A percentile compares a stretch with the other conserved stretches of the same genome.
Conservation (phyloP, 495 filamentous ascomycete genomes). For the Aspergillus sparsus region DNA sequence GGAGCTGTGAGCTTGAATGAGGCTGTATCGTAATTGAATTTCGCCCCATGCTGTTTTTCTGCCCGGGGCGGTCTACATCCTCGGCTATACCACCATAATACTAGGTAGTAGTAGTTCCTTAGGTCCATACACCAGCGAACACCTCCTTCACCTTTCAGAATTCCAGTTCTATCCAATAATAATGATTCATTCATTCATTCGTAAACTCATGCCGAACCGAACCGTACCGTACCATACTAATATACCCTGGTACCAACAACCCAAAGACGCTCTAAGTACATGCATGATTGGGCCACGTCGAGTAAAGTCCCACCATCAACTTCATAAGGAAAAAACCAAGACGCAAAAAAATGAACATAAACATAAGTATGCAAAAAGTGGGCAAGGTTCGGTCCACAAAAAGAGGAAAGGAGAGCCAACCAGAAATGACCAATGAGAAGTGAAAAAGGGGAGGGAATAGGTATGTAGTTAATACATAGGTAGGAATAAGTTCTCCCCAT, state of each 20-base stretch:
- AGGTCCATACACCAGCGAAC: no score
- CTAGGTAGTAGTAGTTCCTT: no score
- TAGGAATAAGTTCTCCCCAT: conserved; percentile 21
- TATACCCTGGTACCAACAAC: conserved; percentile 8
- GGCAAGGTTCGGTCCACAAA: conserved; percentile 2
- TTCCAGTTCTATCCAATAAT: not conserved
- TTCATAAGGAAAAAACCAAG: conserved; percentile 11
- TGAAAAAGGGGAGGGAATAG: conserved; percentile 3
- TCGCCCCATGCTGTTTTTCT: not conserved
- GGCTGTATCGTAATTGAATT: no score
- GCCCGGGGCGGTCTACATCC: not conserved
- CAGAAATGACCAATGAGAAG: conserved; percentile 3
- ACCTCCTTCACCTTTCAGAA: no score
- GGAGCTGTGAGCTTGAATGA: no score
- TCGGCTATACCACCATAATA: no score
- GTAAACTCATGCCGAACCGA: conserved; percentile 42
- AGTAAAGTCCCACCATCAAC: conserved; percentile 7
- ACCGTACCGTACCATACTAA: conserved; percentile 1
- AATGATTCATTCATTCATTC: conserved; percentile 40
- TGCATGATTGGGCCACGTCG: conserved; percentile 12
- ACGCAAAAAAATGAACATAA: conserved; percentile 10
- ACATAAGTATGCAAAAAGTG: conserved; percentile 6
- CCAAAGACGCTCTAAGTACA: conserved; percentile 18
- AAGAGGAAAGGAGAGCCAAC: not conserved
- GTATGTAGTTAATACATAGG: conserved; percentile 20